Conservation (phyloP, 352 stramenopile genomes). For the Bremia lactucae region DNA sequence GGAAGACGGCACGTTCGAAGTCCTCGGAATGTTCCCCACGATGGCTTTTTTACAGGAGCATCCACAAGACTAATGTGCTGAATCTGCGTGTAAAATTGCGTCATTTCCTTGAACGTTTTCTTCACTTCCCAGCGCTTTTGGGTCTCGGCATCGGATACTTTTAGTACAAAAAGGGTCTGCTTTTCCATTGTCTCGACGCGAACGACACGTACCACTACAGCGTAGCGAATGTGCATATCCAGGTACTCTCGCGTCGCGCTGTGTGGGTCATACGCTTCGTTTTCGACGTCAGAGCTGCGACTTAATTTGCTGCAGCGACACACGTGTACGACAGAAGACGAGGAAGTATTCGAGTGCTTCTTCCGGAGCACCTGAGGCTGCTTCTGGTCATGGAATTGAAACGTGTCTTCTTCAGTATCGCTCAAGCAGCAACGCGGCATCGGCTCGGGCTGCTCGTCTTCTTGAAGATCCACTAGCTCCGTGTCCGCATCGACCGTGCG, state of each 20-base stretch:
- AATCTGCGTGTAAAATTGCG: slow-evolving; percentile 47
- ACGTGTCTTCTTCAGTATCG: slow-evolving; percentile 14
- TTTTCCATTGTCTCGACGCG: slow-evolving; percentile 27
- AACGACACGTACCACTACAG: slow-evolving; percentile 31
- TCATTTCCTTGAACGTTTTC: slow-evolving; percentile 55
- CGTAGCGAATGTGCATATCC: slow-evolving; percentile 36
- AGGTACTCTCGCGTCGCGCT: slow-evolving; percentile 33
- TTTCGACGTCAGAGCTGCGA: slow-evolving; percentile 3
- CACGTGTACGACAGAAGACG: slow-evolving; percentile 14
- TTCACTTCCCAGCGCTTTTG: slow-evolving; percentile 42
- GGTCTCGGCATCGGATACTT: slow-evolving; percentile 44
- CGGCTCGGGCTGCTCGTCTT: slow-evolving; percentile 3
- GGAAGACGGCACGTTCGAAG: slow-evolving; percentile 40
- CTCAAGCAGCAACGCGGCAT: slow-evolving; percentile 7
- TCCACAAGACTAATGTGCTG: slow-evolving; percentile 37
- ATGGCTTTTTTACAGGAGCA: slow-evolving; percentile 38
- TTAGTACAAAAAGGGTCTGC: slow-evolving; percentile 29
- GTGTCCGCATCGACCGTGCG: slow-evolving; percentile 7
- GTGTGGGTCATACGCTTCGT: slow-evolving; percentile 17
- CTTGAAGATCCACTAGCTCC: slow-evolving; percentile 7
- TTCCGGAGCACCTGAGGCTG: slow-evolving; percentile 9
- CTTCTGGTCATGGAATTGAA: too few relatives aligned
- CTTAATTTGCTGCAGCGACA: slow-evolving; percentile 16
- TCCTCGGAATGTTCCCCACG: slow-evolving; percentile 45
- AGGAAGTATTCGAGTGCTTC: slow-evolving; percentile 14